Evolutionary conservation across 2,329 filamentous ascomycete genomes (phyloP).

Genomic region (Cytospora leucostoma): DNA sequence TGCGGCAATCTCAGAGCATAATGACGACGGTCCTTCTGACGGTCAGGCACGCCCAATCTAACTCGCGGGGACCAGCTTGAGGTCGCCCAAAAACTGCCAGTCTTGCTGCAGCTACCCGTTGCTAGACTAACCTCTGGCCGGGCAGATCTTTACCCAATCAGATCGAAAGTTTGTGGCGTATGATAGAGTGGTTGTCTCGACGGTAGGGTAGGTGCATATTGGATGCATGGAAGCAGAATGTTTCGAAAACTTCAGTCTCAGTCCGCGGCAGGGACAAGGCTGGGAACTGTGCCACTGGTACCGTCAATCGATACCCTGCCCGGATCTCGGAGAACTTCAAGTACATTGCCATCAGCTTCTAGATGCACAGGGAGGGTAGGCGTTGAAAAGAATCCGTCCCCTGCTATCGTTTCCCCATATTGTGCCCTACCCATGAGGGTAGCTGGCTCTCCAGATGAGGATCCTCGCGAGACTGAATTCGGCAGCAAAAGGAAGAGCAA

Average conservation of each 20-base stretch:
- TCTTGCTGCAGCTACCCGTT: slow-evolving; percentile 44
- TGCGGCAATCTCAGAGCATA: slow-evolving; percentile 24
- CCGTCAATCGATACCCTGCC: slow-evolving; percentile 22
- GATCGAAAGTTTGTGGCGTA: slow-evolving; percentile 49
- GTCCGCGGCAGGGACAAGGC: slow-evolving; percentile 21
- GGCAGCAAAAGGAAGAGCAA: background rate
- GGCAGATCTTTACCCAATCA: slow-evolving; percentile 43
- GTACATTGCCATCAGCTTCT: slow-evolving; percentile 14
- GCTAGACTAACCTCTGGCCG: slow-evolving; percentile 39
- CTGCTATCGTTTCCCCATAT: background rate
- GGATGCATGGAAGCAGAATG: slow-evolving; percentile 44
- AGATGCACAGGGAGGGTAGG: slow-evolving; percentile 24
- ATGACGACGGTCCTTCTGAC: slow-evolving; percentile 33
- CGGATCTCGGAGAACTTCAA: slow-evolving; percentile 19
- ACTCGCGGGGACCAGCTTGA: slow-evolving; percentile 37
- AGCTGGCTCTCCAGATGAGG: background rate
- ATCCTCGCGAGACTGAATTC: background rate
- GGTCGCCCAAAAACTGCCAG: slow-evolving; percentile 39
- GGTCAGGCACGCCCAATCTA: slow-evolving; percentile 35
- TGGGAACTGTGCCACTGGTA: slow-evolving; percentile 16
- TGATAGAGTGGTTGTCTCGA: slow-evolving; percentile 47
- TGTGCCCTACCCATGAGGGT: background rate
- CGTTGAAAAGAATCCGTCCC: slow-evolving; percentile 1
- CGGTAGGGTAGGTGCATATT: slow-evolving; percentile 51
- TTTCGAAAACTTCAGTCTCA: slow-evolving; percentile 25